Conservation (phyloP, 1,284 basidiomycete species). For the Pyrrhoderma noxium region DNA sequence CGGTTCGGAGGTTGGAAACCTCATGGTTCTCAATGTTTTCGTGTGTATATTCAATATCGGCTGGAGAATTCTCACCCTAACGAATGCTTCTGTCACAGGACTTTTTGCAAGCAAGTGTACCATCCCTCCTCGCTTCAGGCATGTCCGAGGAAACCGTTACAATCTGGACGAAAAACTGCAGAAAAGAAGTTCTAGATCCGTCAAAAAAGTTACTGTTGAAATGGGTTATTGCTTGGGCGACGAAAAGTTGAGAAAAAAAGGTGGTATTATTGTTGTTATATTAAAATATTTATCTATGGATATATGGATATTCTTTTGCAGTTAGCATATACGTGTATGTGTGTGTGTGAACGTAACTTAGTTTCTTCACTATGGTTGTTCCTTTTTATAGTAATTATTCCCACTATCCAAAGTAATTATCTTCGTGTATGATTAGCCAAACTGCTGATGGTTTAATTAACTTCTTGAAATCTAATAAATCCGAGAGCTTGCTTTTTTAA, state of each 20-base stretch:
- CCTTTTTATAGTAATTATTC: too few species aligned
- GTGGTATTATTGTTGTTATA: too few species aligned
- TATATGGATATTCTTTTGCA: too few species aligned
- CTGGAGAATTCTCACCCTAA: neutral
- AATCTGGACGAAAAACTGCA: conserved; percentile 10
- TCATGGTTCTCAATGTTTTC: conserved; percentile 15
- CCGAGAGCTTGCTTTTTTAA: too few species aligned
- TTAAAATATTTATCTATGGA: too few species aligned
- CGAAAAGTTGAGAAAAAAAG: neutral
- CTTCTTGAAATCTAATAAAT: too few species aligned
- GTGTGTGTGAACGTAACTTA: too few species aligned
- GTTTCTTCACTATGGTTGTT: too few species aligned
- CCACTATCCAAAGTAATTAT: too few species aligned
- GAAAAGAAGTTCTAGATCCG: conserved; percentile 8
- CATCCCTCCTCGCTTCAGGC: conserved; percentile 10
- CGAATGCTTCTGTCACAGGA: conserved; percentile 5
- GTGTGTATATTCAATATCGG: conserved; percentile 4
- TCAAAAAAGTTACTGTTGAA: conserved; percentile 11
- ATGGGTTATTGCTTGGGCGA: conserved; percentile 15
- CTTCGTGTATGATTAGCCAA: too few species aligned
- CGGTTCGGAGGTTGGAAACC: conserved; percentile 11
- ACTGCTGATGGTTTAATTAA: too few species aligned
- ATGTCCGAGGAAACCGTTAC: conserved; percentile 9
- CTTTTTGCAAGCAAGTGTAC: conserved; percentile 14
- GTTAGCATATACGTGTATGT: too few species aligned